phyloP scores from a whole-genome alignment of 495 filamentous ascomycete species.

The Thermothielavioides terrestris region DNA sequence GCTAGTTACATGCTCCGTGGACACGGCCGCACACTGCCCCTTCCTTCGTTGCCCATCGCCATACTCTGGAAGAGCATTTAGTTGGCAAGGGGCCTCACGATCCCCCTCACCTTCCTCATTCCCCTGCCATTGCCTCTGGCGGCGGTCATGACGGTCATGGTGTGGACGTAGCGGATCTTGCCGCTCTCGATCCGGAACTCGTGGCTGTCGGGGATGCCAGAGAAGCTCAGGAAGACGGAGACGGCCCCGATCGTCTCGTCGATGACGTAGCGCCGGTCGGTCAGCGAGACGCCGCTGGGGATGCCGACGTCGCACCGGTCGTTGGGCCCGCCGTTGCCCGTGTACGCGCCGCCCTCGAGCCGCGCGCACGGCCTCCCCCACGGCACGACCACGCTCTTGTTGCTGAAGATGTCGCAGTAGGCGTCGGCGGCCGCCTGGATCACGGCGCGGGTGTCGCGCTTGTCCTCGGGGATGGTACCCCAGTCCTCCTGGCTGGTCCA shows the following conservation, averaged over 20 bases:
- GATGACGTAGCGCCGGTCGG: slow-evolving; percentile 42
- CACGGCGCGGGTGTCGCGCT: slow-evolving; percentile 35
- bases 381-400: slow-evolving; percentile 38
- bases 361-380: slow-evolving; percentile 42
- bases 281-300: slow-evolving; percentile 29
- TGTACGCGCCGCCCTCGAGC: slow-evolving; percentile 41
- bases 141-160: slow-evolving; percentile 33
- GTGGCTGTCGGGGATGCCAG: slow-evolving; percentile 39
- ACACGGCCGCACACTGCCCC: no score
- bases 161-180: slow-evolving; percentile 42
- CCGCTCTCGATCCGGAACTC: slow-evolving; percentile 44
- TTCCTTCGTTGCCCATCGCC: no score
- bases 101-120: background rate
- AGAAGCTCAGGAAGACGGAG: slow-evolving; percentile 38
- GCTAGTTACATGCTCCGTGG: no score
- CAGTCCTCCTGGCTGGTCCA: slow-evolving; percentile 37
- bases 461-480: slow-evolving; percentile 35
- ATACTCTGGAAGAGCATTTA: background rate
- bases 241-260: slow-evolving; percentile 43
- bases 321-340: slow-evolving; percentile 28
- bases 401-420: slow-evolving; percentile 39
- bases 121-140: slow-evolving; percentile 4
- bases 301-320: slow-evolving; percentile 35
- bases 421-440: slow-evolving; percentile 44
- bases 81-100: background rate